Base-by-base conservation (phyloP, 768 basidiomycete genomes). In the Fistulinella prunicolor region DNA sequence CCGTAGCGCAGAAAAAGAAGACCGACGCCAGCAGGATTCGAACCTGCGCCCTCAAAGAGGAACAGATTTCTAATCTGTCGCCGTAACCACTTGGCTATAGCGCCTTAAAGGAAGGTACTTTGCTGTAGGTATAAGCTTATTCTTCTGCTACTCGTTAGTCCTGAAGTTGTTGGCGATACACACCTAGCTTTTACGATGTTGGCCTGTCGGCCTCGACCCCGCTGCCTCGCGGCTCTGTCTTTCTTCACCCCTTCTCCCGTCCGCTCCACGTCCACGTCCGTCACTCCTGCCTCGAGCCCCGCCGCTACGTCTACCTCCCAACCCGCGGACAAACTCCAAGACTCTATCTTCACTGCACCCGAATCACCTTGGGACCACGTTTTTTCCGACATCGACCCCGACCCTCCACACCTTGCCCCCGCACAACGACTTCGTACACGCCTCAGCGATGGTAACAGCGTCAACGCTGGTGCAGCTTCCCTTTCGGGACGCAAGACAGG, bases 21-120 rank as follows among this genome's bases (percentile, higher is more conserved):
- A 1, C 17, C 70, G 71, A 72, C 70, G 63, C 69, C 67, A 69
- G 71, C 69, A 72, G 69, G 71, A 71, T 60, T 72, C 63, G 71
- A 72, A 72, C 71, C 69, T 72, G 64, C 71, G 71, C 69, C 60
- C 61, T 63, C 61, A 62, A 47, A 61, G 60, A 63, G 61, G 61
- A 62, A 61, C 59, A 61, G 59, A 61, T 61, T 59, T 50, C 51
- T 58, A 47, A 47, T 80, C 78, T 78, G 72, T 79, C 80, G 79
- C 80, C 77, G 77, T 79, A 80, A 79, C 80, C 79, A 80, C 77
- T 80, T 78, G 78, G 80, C 78, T 79, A 79, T 80, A 78, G 78
- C 72, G 67, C 66, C 64, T 46, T 45, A 5, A 17, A 3, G 20
- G 28, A 12, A n/a, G 24, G 29, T n/a, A n/a, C n/a, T n/a, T n/a